Base-by-base conservation (phyloP, 345 rosid species). In the Trapa incisa region DNA sequence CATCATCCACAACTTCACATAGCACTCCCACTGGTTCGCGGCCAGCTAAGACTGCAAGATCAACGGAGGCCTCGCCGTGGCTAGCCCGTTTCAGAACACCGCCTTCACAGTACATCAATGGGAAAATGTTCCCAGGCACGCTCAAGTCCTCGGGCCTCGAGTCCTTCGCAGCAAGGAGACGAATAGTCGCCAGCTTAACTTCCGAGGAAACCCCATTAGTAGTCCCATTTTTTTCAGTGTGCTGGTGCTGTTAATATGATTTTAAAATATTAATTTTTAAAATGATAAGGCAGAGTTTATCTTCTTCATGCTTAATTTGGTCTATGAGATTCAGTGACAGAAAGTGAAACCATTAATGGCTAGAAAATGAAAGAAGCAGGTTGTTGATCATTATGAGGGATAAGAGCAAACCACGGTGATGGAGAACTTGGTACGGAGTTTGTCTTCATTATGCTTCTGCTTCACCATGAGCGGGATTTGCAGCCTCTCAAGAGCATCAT, bases 81-180 rank as follows among this genome's bases (percentile, higher is more conserved):
- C 98, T 95, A 78, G 98, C 95, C 72, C 97, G 78, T 84, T 89
- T 87, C 74, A 89, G 67, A 13, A 92, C 96, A 62, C 98, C 96
- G 36, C 96, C 98, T 70, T 89, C 91, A 73, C 92, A 75, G 72
- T 86, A 92, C 80, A 76, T 89, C 67, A 89, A 71, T 0, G 96
- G 98, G 37, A 92, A 92, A 65, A 92, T 87, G 47, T 92, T 95
- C 41, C 98, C 92, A 0, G 96, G 98, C 15, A 96, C 84, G 73
- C 86, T 89, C 81, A 92, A 89, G 75, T 89, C 95, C 8, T 81
- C 89, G 0, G 96, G 96, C 77, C 84, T 89, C 66, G 98, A 87
- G 58, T 87, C 85, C 67, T 71, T 77, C 1, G 96, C 87, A 8
- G 96, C 92, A 71, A 92, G 98, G 41, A 87, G 79, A 42, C 80